phyloP scores from a whole-genome alignment of 495 filamentous ascomycete genomes.

The Penicillium verhagenii region DNA sequence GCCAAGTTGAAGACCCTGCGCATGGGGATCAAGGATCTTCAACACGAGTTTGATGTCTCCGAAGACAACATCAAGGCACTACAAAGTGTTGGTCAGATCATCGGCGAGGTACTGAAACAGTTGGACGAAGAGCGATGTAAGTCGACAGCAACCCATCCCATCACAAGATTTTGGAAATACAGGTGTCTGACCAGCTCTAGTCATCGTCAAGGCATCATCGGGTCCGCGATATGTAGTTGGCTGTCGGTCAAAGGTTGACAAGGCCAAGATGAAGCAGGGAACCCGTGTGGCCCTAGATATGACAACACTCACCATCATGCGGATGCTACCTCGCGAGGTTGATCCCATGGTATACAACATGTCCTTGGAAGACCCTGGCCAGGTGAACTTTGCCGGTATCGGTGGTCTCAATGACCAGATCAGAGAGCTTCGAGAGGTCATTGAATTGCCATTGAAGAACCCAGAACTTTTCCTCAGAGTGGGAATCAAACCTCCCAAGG shows the following conservation, averaged over 20 bases:
- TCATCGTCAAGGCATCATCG: conserved; percentile 89
- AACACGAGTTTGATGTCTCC: conserved; percentile 92
- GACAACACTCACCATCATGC: conserved; percentile 99
- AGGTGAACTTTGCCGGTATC: conserved; percentile 98
- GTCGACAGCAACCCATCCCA: not conserved
- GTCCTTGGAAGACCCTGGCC: conserved; percentile 97
- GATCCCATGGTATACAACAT: conserved; percentile 99
- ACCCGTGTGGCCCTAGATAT: conserved; percentile 98
- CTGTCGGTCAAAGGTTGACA: conserved; percentile 97
- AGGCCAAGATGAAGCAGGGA: conserved; percentile 93
- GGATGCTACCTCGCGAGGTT: conserved; percentile 98
- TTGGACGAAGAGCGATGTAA: conserved; percentile 97
- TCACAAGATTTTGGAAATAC: not conserved
- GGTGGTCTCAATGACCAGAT: conserved; percentile 99
- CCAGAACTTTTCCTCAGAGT: conserved; percentile 96
- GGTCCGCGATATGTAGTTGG: conserved; percentile 98
- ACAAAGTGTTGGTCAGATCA: conserved; percentile 99
- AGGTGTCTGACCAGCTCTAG: conserved; percentile 30
- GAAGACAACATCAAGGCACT: conserved; percentile 99
- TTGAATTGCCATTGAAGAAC: conserved; percentile 97
- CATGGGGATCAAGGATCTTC: conserved; percentile 89
- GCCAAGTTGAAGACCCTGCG: conserved; percentile 90
- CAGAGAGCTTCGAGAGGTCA: conserved; percentile 94
- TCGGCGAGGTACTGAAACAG: conserved; percentile 98
- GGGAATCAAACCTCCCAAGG: conserved; percentile 98